Base-by-base conservation (phyloP, 345 rosid species). In the Hibiscus mutabilis region DNA sequence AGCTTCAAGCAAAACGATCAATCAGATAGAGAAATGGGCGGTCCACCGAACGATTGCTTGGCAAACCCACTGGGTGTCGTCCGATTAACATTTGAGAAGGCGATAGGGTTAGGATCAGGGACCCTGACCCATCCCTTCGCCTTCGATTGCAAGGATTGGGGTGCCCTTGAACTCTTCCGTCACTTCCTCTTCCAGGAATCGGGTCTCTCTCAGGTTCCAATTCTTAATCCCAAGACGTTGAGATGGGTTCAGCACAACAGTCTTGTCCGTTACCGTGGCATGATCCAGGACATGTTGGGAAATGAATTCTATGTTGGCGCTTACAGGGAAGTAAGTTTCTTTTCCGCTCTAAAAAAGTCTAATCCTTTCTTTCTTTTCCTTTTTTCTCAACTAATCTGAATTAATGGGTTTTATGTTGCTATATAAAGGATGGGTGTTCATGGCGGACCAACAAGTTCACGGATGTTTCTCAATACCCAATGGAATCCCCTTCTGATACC, bases 231-330 rank as follows among this genome's bases (percentile, higher is more conserved):
- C 0, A 77, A 77, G 52, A 88, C 77, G 16, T 37, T 90, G 49
- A 78, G 75, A 60, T 84, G 83, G 83, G 29, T 92, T 69, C 89
- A 84, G 74, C 89, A 97, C 18, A 82, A 89, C 25, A 88, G 84
- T 21, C 89, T 95, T 3, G 96, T 95, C 7, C 79, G 99, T 52
- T 95, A 86, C 63, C 87, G 93, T 11, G 98, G 98, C 74, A 92
- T 95, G 99, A 80, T 95, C 59, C 99, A 92, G 69, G 99, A 95
- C 76, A 92, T 95, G 98, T 75, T 92, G 84, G 99, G 98, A 55
- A 92, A 92, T 85, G 99, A 92, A 74, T 87, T 95, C 68, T 95
- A 95, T 69, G 94, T 84, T 13, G 99, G 99, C 80, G 93, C 93
- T 76, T 85, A 76, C 68, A 94, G 88, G 18, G n/a, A n/a, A 71